Percentiles rank a stretch among this genome's conserved stretches.
Conservation (phyloP, 306 rosid species). For the Luffa acutangula region DNA sequence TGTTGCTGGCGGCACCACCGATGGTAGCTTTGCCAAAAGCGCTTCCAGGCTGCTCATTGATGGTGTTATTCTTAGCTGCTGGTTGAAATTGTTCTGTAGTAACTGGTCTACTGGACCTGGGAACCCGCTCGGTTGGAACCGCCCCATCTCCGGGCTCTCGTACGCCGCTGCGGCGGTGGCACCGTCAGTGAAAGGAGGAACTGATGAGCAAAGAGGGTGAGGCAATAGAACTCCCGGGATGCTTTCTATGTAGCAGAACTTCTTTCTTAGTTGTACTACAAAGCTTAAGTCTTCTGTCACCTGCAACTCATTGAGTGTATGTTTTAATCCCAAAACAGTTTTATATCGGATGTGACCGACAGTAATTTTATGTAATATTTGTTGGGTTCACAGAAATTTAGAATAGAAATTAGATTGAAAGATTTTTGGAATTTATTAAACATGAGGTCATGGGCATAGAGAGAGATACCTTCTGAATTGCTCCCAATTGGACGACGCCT, state of each 20-base stretch:
- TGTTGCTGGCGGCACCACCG: slow-evolving; percentile 38
- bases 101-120: slow-evolving; percentile 13
- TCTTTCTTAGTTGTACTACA: slow-evolving; percentile 69
- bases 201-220: slow-evolving; percentile 75
- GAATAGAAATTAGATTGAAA: not conserved
- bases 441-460: not conserved
- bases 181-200: slow-evolving; percentile 8
- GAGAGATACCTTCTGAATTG: slow-evolving; percentile 46
- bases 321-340: not conserved
- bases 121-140: slow-evolving; percentile 24
- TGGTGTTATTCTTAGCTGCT: slow-evolving; percentile 42
- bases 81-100: slow-evolving; percentile 25
- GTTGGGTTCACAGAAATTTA: not conserved
- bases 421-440: not conserved
- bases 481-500: slow-evolving; percentile 95
- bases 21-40: slow-evolving; percentile 56
- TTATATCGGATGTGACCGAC: not conserved
- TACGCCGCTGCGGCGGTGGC: not conserved
- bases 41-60: slow-evolving; percentile 76
- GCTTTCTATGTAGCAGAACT: slow-evolving; percentile 87
- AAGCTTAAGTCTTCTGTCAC: slow-evolving; percentile 83
- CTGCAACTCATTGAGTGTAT: slow-evolving; percentile 9
- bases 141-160: slow-evolving; percentile 32
- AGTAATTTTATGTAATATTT: no score
- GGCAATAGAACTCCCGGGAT: slow-evolving; percentile 93